Evolutionary conservation across 139 green algal species (phyloP).

Genomic region (Zygnema cylindricum): DNA sequence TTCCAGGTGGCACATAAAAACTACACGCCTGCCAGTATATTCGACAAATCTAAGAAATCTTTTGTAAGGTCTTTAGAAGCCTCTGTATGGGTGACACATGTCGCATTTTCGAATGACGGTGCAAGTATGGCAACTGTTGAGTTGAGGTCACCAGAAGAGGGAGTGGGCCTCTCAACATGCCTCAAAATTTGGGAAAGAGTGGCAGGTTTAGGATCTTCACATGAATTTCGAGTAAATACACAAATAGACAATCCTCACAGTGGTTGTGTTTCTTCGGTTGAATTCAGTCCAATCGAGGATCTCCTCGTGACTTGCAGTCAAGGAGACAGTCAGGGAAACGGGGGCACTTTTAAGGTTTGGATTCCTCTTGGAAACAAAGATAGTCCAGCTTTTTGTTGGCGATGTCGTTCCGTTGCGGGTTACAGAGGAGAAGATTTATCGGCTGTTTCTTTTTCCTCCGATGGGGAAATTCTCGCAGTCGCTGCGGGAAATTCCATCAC

Average conservation of each 20-base stretch:
- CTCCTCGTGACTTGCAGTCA: constrained; percentile 67
- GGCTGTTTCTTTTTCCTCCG: constrained; percentile 71
- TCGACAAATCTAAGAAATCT: no score
- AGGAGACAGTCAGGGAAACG: constrained; percentile 62
- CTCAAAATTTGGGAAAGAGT: constrained; percentile 54
- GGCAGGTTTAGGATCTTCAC: background rate
- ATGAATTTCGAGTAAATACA: constrained; percentile 40
- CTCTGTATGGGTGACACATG: constrained; percentile 40
- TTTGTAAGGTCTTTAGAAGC: background rate
- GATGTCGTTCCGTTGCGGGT: constrained; percentile 64
- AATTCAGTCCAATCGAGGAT: background rate
- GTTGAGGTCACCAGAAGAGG: constrained; percentile 26
- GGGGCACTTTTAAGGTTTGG: constrained; percentile 69
- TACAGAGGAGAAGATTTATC: constrained; percentile 69
- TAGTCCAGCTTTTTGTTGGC: constrained; percentile 49
- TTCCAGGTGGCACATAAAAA: no score
- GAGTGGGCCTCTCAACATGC: constrained; percentile 19
- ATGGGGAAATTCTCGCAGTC: constrained; percentile 79
- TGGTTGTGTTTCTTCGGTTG: constrained; percentile 19
- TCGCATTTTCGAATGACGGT: constrained; percentile 42
- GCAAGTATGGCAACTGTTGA: constrained; percentile 44
- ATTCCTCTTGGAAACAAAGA: constrained; percentile 22
- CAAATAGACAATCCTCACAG: constrained; percentile 50
- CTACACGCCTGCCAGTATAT: no score
- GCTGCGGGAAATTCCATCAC: constrained; percentile 64